A percentile compares a stretch with the other conserved stretches of the same genome.
Evolutionary conservation across 306 rosid species (phyloP).

Genomic region (Corylus heterophylla): DNA sequence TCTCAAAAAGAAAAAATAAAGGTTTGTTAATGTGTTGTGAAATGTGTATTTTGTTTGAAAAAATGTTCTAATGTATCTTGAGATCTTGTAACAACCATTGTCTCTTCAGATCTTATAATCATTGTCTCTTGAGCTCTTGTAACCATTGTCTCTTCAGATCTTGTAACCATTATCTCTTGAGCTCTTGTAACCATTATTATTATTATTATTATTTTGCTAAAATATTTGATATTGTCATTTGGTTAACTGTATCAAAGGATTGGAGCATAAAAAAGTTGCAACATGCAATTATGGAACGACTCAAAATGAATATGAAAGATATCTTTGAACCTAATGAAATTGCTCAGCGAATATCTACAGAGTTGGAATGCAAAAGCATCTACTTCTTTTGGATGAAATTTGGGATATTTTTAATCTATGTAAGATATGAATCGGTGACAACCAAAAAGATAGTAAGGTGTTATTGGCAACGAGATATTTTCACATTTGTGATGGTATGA

Average conservation of each 20-base stretch:
- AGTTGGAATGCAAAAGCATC: conserved; percentile 11
- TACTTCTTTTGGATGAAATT: conserved; percentile 39
- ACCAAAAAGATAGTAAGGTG: conserved; percentile 26
- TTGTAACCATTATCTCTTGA: no score
- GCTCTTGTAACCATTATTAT: no score
- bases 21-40: no score
- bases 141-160: no score
- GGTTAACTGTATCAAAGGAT: neutral
- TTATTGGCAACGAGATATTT: conserved; percentile 16
- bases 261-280: neutral
- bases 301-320: neutral
- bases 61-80: no score
- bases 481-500: neutral
- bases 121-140: no score
- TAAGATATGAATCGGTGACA: conserved; percentile 12
- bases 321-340: neutral
- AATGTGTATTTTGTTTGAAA: no score
- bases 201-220: neutral
- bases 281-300: neutral
- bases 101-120: no score
- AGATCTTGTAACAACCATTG: no score
- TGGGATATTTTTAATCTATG: neutral
- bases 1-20: no score
- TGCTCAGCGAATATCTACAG: conserved; percentile 11
- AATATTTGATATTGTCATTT: neutral